phyloP scores from a whole-genome alignment of 1,139 yeast genomes.

The Candida tropicalis region DNA sequence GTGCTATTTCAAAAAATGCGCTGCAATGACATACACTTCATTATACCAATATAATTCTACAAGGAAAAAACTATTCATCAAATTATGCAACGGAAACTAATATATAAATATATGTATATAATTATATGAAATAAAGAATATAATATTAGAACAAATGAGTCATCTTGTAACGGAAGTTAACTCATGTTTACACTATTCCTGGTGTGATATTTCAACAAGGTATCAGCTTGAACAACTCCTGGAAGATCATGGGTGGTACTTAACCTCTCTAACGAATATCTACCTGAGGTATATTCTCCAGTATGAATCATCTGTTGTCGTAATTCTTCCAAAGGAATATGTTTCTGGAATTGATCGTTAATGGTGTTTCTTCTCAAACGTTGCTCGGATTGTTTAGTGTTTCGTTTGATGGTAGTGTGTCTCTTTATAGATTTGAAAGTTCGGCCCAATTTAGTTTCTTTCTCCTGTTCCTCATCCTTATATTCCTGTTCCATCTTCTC shows the following conservation, averaged over 20 bases:
- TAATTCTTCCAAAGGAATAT: constrained; percentile 36
- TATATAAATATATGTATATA: not conserved
- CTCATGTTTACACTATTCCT: constrained; percentile 39
- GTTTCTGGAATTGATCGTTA: constrained; percentile 32
- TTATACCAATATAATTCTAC: too few relatives aligned
- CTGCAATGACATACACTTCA: too few relatives aligned
- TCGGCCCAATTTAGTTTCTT: constrained; percentile 28
- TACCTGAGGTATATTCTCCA: constrained; percentile 39
- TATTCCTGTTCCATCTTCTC: constrained; percentile 34
- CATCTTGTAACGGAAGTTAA: constrained; percentile 9
- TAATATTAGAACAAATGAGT: not conserved
- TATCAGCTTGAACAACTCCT: constrained; percentile 54
- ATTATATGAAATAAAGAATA: not conserved
- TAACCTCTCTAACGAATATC: constrained; percentile 42
- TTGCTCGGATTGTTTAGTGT: constrained; percentile 23
- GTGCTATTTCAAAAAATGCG: too few relatives aligned
- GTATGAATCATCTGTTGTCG: constrained; percentile 44
- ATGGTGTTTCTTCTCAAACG: constrained; percentile 37
- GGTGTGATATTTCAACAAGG: constrained; percentile 47
- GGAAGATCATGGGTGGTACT: constrained; percentile 52
- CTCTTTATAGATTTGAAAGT: constrained; percentile 42
- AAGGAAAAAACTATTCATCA: too few relatives aligned
- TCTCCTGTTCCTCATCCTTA: constrained; percentile 16
- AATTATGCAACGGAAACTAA: constrained; percentile 8
- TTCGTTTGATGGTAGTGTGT: constrained; percentile 28